Evolutionary conservation across 257 asterid genomes (phyloP), one percentile per base, ranked within the genome.

Genomic region (Lavandula angustifolia): DNA sequence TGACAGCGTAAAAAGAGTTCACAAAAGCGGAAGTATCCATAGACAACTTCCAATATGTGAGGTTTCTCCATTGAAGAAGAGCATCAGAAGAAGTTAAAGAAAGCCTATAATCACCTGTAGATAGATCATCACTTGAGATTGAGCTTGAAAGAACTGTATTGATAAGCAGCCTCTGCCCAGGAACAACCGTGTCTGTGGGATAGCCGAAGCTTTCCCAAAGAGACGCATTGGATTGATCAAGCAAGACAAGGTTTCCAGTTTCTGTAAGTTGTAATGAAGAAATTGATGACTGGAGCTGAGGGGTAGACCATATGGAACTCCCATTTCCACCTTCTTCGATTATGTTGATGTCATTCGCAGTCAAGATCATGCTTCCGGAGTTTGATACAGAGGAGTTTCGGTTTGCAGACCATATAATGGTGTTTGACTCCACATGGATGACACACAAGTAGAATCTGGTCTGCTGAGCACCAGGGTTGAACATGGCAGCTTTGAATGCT

Each of bases 351-450:
- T 92, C 92, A 3, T 33, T 34, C 4, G 31, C 9, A 48, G 90
- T 77, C 5, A 90, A 55, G 7, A 43, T 37, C 71, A 84, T 54
- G 27, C 33, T 41, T 18, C 87, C 95, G 0, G 85, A 76, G 4
- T 64, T 48, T 0, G 88, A 84, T 1, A 82, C 75, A 3, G 96
- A 81, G 1, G 78, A 62, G 56, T 82, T 72, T 0, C 88, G 89
- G 67, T 88, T 91, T 3, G 94, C 98, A 10, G 95, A 78, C 88
- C 96, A 91, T 27, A 79, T 64, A 53, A 91, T 35, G 0, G 79
- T 47, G 72, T 84, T 62, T 7, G 97, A 87, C 9, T 47, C 75
- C 4, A 70, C 68, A n/a, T 87, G 96, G 67, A 87, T 54, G 6
- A 90, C 67, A 34, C 85, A 84, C 10, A 90, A 54, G 80, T 90